Base-by-base conservation (phyloP, 169 alveolate genomes). In the Eimeria tenella region DNA sequence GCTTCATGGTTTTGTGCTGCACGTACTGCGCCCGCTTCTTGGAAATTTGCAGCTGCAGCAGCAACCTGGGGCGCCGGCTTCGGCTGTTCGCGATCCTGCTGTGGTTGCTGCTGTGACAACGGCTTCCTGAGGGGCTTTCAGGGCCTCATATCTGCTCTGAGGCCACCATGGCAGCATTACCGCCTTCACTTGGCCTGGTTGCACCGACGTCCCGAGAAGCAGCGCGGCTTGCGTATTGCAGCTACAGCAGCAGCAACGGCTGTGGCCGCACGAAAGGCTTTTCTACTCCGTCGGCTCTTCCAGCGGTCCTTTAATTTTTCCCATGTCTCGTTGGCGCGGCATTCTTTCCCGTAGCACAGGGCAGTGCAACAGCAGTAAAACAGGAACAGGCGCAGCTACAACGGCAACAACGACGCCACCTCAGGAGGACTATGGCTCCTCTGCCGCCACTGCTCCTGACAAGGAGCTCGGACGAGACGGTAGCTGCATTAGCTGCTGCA, bases 261-360 rank as follows among this genome's bases (percentile, higher is more conserved):
- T 17, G 73, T n/a, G 50, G 21, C 4, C 5, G 13, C 25, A n/a
- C 31, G 25, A 63, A 6, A 63, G 74, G 17, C 74, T 63, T 25
- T n/a, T 63, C 31, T 17, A 25, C 8, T 19, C 10, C 6, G 10
- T 10, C 25, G 8, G 77, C 77, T 68, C 53, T 50, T 68, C n/a
- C 77, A n/a, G 9, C 42, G 19, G 50, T 68, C 15, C 5, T 9
- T 31, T 31, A 31, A 31, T 25, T 9, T 71, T 13, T n/a, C 86
- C 86, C 86, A 75, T 75, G 86, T 75, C 86, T 75, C 86, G 86
- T 49, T 75, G 86, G 86, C 60, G 86, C n/a, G 68, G 86, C 50
- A 50, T 75, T 52, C 86, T 75, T 6, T 50, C 86, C 86, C 86
- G 86, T 62, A 75, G 86, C 63, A 75, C 31, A n/a, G 86, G 49